Percentiles rank a stretch among this genome's conserved stretches.
Evolutionary conservation across 2,329 filamentous ascomycete species (phyloP).

Genomic region (Penicillium glabrum): DNA sequence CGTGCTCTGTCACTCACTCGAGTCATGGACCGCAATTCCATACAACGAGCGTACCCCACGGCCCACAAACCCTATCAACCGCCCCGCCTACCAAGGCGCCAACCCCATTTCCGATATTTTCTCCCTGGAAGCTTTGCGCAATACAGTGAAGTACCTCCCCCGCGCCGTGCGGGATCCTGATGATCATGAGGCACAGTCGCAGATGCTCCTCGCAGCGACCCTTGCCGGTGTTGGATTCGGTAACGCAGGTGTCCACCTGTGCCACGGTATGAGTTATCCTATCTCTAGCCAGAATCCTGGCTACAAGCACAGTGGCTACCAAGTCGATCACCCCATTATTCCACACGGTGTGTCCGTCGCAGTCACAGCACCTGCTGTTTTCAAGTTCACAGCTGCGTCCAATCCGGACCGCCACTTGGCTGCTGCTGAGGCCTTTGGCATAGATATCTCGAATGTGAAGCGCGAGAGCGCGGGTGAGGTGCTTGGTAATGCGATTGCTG

Average conservation of each 20-base stretch:
- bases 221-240: constrained; percentile 95
- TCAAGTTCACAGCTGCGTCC: constrained; percentile 85
- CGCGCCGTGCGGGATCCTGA: constrained; percentile 84
- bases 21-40: constrained; percentile 97
- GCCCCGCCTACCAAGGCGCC: constrained; percentile 93
- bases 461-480: constrained; percentile 86
- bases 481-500: constrained; percentile 74
- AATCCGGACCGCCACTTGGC: constrained; percentile 90
- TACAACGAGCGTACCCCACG: constrained; percentile 82
- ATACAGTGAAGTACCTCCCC: constrained; percentile 89
- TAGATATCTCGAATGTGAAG: constrained; percentile 85
- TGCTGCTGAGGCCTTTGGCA: constrained; percentile 86
- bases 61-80: constrained; percentile 82
- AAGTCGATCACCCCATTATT: constrained; percentile 74
- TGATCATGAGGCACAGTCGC: constrained; percentile 85
- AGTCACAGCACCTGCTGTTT: constrained; percentile 89
- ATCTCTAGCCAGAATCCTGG: constrained; percentile 93
- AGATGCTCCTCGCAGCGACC: constrained; percentile 95
- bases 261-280: constrained; percentile 93
- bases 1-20: constrained; percentile 90
- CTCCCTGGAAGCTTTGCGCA: constrained; percentile 77
- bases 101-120: constrained; percentile 99
- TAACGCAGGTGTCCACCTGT: constrained; percentile 91
- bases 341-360: constrained; percentile 95
- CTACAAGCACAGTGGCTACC: constrained; percentile 87